Evolutionary conservation across 306 rosid species (phyloP), one percentile per base, ranked within the genome.

Genomic region (Quercus suber): DNA sequence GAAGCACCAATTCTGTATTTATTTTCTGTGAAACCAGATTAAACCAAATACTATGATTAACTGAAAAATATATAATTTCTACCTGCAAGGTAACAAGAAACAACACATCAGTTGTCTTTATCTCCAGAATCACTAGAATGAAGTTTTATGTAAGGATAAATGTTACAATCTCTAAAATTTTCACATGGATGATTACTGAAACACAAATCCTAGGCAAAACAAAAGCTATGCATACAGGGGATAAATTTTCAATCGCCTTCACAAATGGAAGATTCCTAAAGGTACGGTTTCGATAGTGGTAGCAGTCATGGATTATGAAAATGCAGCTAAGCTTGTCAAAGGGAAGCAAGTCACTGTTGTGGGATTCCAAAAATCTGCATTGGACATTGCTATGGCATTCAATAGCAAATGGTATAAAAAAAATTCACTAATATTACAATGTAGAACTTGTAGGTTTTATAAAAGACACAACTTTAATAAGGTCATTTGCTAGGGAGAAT

Each of bases 351-450:
- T 88, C 63, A 69, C 92, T 0, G 81, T 92, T 2, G 92, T 89
- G 69, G 95, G 97, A 61, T 80, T 80, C 9, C 95, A 87, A 79
- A 92, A 92, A 78, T 90, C 83, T 65, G 97, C 93, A 31, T 31
- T 90, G 3, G 93, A 92, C 71, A 77, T 87, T 30, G 92, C 87
- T 5, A 84, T 78, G 90, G 94, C 89, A 75, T 90, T 79, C 88
- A 7, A 73, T 76, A 15, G 82, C 82, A 49, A 89, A 89, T 30
- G 90, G 97, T 92, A 56, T 41, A 5, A 31, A 25, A 4, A 12
- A 35, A 19, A 23, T 51, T n/a, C 55, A 71, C 35, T 25, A 7
- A 6, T 3, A 17, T 35, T 3, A 6, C 73, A 33, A 43, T 43
- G 51, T 43, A 9, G 13, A 43, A 43, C 51, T 43, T 43, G 14